Evolutionary conservation across 2,329 filamentous ascomycete genomes (phyloP).

Genomic region (Sporothrix pseudoabietina): DNA sequence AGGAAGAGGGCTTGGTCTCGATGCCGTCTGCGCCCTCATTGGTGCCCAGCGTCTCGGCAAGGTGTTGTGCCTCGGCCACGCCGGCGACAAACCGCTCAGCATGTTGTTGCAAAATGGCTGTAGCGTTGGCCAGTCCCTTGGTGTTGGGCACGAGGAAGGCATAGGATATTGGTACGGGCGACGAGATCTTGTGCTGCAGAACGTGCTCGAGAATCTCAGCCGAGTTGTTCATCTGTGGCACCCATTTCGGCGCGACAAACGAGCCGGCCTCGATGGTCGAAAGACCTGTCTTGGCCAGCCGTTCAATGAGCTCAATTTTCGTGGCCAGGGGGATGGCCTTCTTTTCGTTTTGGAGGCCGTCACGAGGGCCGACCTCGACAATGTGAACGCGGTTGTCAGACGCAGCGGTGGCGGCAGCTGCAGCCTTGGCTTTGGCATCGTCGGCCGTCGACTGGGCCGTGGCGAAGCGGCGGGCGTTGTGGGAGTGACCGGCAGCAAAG

Average conservation of each 20-base stretch:
- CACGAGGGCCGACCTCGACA: slow-evolving; percentile 81
- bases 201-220: slow-evolving; percentile 72
- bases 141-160: slow-evolving; percentile 80
- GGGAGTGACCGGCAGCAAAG: background rate
- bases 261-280: slow-evolving; percentile 77
- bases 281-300: slow-evolving; percentile 68
- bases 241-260: slow-evolving; percentile 82
- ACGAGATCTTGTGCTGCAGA: slow-evolving; percentile 58
- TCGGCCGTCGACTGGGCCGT: slow-evolving; percentile 21
- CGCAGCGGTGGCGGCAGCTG: background rate
- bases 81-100: slow-evolving; percentile 55
- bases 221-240: slow-evolving; percentile 85
- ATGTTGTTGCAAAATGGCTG: slow-evolving; percentile 56
- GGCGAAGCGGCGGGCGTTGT: slow-evolving; percentile 22
- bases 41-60: slow-evolving; percentile 30
- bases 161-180: slow-evolving; percentile 65
- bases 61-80: slow-evolving; percentile 43
- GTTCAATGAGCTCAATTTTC: slow-evolving; percentile 75
- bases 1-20: slow-evolving; percentile 1
- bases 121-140: slow-evolving; percentile 69
- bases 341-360: slow-evolving; percentile 87
- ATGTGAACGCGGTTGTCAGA: slow-evolving; percentile 46
- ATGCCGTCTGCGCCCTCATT: background rate
- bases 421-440: slow-evolving; percentile 10
- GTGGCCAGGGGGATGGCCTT: slow-evolving; percentile 67